Evolutionary conservation across 164 flowering plant genomes (phyloP), one percentile per base, ranked within the genome.

Genomic region (Houttuynia cordata): DNA sequence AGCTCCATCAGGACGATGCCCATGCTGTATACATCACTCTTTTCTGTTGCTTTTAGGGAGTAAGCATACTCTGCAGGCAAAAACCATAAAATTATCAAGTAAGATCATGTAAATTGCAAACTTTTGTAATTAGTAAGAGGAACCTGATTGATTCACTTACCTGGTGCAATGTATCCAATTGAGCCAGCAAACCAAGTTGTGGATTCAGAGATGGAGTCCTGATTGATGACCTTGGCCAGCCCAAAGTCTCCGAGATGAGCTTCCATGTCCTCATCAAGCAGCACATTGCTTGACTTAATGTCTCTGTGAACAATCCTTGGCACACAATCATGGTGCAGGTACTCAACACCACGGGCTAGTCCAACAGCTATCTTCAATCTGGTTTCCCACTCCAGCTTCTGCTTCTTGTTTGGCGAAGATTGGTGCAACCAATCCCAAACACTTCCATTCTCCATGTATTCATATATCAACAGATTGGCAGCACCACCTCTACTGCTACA

Each of bases 211-310:
- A 49, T 12, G 4, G 92, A 75, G 53, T 88, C 83, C 17, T 68
- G 65, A 55, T 74, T 74, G 18, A 86, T 50, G 0, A 72, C 53
- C 70, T 88, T 94, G 7, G 99, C 99, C 41, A 94, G 78, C 10
- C 99, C 99, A 21, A 94, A 94, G 73, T 94, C 99, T 0, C 97
- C 97, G 64, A 94, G 71, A 73, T 94, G 99, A 10, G 99, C 89
- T 53, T 88, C 99, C 95, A 84, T 82, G 56, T 86, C 72, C 1
- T 81, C 76, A 75, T 94, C 99, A 1, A 94, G 77, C 67, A 94
- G 59, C 66, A 94, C 58, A 67, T 94, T 94, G 75, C 95, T 88
- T 5, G 99, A 77, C 73, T 94, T 94, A 39, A 94, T 84, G 67
- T 94, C 99, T 64, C 99, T 77, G 64, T 94, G 99, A 66, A 94